Evolutionary conservation across 495 filamentous ascomycete genomes (phyloP).

Genomic region (Daldinia loculata): DNA sequence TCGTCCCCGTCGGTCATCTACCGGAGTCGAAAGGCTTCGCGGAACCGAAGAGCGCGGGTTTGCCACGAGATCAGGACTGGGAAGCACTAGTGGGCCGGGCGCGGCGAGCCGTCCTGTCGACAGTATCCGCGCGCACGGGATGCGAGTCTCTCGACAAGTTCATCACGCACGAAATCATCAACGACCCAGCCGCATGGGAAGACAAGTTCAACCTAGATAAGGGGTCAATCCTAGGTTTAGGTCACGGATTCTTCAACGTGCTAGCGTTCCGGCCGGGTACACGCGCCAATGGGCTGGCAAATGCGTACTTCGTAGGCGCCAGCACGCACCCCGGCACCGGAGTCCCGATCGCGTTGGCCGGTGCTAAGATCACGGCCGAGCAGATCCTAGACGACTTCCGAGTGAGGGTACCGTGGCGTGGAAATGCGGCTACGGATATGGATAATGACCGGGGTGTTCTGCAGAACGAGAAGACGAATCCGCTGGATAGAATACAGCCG

Average conservation of each 20-base stretch:
- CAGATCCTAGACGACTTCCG: slow-evolving; percentile 59
- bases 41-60: slow-evolving; percentile 40
- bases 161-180: slow-evolving; percentile 67
- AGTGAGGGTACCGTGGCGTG: slow-evolving; percentile 54
- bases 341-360: slow-evolving; percentile 73
- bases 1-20: slow-evolving; percentile 74
- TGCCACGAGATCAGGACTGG: slow-evolving; percentile 64
- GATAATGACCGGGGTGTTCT: slow-evolving; percentile 35
- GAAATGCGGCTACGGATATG: slow-evolving; percentile 10
- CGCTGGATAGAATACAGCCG: slow-evolving; percentile 47
- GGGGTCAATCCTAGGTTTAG: slow-evolving; percentile 73
- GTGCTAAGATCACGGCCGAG: slow-evolving; percentile 67
- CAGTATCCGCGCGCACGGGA: slow-evolving; percentile 63
- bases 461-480: slow-evolving; percentile 35
- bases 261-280: slow-evolving; percentile 69
- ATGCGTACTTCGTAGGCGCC: slow-evolving; percentile 72
- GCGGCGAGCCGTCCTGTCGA: slow-evolving; percentile 62
- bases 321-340: slow-evolving; percentile 77
- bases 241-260: slow-evolving; percentile 76
- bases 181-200: slow-evolving; percentile 70
- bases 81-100: slow-evolving; percentile 58
- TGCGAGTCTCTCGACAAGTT: slow-evolving; percentile 51
- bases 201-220: slow-evolving; percentile 72
- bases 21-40: slow-evolving; percentile 20
- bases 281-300: slow-evolving; percentile 56